Evolutionary conservation across 2,329 filamentous ascomycete genomes (phyloP).

Genomic region (Colletotrichum tropicale): DNA sequence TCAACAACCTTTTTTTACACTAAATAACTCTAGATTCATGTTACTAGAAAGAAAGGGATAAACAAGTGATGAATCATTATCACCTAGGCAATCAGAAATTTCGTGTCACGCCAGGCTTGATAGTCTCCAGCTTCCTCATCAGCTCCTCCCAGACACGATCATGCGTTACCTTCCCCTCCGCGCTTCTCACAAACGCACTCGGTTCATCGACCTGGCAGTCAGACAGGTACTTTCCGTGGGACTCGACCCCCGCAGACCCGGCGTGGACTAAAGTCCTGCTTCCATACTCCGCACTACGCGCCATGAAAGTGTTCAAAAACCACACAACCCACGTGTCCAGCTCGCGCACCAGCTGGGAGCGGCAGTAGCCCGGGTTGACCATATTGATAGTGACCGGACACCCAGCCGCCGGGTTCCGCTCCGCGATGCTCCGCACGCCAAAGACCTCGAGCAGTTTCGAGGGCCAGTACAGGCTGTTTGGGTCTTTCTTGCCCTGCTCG

Average conservation of each 20-base stretch:
- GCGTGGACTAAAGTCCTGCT: conserved; percentile 46
- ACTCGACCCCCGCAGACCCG: conserved; percentile 39
- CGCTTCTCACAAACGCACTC: conserved; percentile 40
- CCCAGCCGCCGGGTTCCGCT: not conserved
- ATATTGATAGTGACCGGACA: conserved; percentile 51
- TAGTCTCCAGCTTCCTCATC: conserved; percentile 40
- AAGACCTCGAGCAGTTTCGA: conserved; percentile 37
- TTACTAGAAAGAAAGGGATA: not conserved
- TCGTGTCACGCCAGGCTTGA: conserved; percentile 37
- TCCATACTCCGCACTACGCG: conserved; percentile 50
- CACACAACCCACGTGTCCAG: conserved; percentile 1
- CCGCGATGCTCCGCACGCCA: conserved; percentile 26
- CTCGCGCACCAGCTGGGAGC: conserved; percentile 49
- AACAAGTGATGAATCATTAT: not conserved
- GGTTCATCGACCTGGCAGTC: conserved; percentile 33
- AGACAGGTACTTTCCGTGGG: conserved; percentile 50
- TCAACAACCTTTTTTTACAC: not conserved
- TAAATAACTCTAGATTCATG: no score
- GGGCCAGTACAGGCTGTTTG: conserved; percentile 26
- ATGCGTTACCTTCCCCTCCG: conserved; percentile 40
- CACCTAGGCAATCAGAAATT: not conserved
- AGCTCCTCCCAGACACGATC: conserved; percentile 49
- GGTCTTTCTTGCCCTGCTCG: conserved; percentile 14
- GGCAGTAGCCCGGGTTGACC: conserved; percentile 58
- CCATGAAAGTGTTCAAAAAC: conserved; percentile 38